These are phyloP conservation scores for Claviceps lovelessii DNA, from an alignment of 2,329 filamentous ascomycete species.

Conservation along the genomic window DNA sequence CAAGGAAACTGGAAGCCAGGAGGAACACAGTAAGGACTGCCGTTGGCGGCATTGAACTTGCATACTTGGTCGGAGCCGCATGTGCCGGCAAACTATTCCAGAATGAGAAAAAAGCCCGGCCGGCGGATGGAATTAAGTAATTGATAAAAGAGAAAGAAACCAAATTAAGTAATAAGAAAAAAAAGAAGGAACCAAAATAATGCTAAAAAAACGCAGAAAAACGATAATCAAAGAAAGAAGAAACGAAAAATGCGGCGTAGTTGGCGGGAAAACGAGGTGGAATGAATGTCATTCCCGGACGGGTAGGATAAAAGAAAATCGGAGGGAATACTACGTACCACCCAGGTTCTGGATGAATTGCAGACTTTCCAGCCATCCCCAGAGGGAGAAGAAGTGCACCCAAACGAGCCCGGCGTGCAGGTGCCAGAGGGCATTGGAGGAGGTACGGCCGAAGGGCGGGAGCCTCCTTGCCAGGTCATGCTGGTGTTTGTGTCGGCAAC, in stretches of 20 bases:
- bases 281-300: too few species aligned
- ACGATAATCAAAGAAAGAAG: too few species aligned
- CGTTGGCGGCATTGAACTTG: constrained; percentile 1
- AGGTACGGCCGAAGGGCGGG: neutral
- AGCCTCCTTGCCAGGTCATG: neutral
- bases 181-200: too few species aligned
- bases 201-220: too few species aligned
- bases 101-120: neutral
- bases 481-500: neutral
- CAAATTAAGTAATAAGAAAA: neutral
- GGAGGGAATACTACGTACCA: neutral
- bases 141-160: too few species aligned
- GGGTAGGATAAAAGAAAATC: neutral
- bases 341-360: neutral
- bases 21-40: constrained; percentile 1
- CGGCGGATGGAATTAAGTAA: too few species aligned
- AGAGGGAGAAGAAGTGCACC: neutral
- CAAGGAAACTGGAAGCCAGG: constrained; percentile 1
- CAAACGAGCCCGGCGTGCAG: constrained; percentile 1
- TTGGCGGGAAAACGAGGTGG: neutral
- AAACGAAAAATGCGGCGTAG: neutral
- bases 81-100: neutral
- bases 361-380: constrained; percentile 2
- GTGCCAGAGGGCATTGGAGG: neutral
- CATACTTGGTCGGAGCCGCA: neutral